phyloP scores from a whole-genome alignment of 2,329 filamentous ascomycete genomes.

The Cryphonectria carpinicola region DNA sequence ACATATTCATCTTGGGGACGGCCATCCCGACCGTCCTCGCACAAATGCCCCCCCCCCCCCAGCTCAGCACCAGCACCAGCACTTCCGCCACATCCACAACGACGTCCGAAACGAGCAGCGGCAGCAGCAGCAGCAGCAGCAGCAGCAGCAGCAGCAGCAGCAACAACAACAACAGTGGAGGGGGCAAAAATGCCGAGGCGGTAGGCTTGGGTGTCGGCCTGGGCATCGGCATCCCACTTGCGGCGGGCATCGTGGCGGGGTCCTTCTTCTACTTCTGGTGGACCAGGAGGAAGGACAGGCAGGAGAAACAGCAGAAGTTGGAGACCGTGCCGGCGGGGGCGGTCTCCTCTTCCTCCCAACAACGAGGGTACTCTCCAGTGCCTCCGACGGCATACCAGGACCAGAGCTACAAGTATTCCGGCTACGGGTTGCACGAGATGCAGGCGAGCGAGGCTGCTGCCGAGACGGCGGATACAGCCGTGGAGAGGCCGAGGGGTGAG shows the following conservation, averaged over 20 bases:
- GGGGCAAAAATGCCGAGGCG: background rate
- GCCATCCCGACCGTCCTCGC: constrained; percentile 5
- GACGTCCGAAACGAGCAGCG: background rate
- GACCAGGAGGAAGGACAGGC: constrained; percentile 8
- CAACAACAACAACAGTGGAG: background rate
- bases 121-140: no score
- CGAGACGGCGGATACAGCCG: background rate
- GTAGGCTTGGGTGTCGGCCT: constrained; percentile 9
- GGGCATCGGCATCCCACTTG: constrained; percentile 6
- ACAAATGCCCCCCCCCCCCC: constrained; percentile 7
- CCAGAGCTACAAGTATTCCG: background rate
- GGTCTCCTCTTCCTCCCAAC: background rate
- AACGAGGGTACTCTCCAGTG: background rate
- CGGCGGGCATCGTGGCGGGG: background rate
- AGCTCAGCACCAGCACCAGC: background rate
- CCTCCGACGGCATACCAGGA: background rate
- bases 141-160: no score
- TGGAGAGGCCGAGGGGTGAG: background rate
- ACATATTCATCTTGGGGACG: constrained; percentile 8
- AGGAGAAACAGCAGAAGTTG: background rate
- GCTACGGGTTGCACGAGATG: background rate
- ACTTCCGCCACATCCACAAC: background rate
- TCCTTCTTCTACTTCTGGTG: background rate
- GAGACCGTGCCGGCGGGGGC: background rate
- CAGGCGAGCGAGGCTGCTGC: background rate